Evolutionary conservation across 2,329 filamentous ascomycete genomes (phyloP), one percentile per base, ranked within the genome.

Genomic region (Aspergillus alliaceus): DNA sequence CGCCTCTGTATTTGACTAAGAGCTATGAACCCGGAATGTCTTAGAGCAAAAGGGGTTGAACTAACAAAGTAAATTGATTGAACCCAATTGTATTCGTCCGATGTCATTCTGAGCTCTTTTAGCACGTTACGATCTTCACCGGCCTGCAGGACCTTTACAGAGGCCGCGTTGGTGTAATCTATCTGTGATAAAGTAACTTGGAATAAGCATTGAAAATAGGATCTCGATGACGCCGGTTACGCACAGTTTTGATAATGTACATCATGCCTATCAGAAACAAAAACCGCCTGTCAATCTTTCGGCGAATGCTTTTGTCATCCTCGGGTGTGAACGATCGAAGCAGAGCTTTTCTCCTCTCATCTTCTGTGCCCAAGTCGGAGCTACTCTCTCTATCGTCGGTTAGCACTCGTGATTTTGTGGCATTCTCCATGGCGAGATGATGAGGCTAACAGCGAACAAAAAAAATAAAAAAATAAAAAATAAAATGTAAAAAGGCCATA

Each of bases 11-110:
- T 15, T 14, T 24, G 20, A 20, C 12, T 3, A 11, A 42, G 3
- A 40, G 6, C 2, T 12, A 11, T 3, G 6, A 24, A 42, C 6
- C 3, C 0, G 2, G 25, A 1, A 3, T 18, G 4, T 20, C 12
- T 6, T 5, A 12, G 9, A 22, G 9, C 6, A 3, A 6, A 18
- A 22, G 14, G 2, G 8, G 48, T 14, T 2, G 12, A 5, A 51
- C 56, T 15, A 7, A 59, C 58, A 31, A 60, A 60, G 34, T 60
- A 60, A n/a, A 60, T 60, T 4, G 55, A 58, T 18, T 60, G 58
- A 1, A 60, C 58, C 58, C 58, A 60, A 31, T 60, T 60, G 24
- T 60, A 60, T 22, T 60, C 49, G 11, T 60, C 29, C n/a, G 58
- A 29, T 5, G 55, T 55, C 55, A 60, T 58, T 0, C 27, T 40